Conservation (phyloP, 1,284 basidiomycete genomes). For the Cutaneotrichosporon sp. region DNA sequence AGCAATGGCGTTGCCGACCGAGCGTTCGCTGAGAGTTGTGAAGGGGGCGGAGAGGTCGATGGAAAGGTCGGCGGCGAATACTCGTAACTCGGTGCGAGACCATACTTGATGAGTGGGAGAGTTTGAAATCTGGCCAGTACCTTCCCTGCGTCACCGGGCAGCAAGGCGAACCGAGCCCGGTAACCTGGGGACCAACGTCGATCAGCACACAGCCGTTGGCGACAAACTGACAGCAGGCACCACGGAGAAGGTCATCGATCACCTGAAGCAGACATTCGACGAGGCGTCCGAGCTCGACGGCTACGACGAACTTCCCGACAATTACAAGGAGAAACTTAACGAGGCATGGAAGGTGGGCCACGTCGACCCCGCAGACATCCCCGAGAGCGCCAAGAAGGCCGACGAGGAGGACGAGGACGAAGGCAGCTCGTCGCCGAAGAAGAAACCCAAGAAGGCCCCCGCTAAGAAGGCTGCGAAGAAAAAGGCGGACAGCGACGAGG, state of each 20-base stretch:
- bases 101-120: too few relatives aligned
- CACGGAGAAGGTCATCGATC: constrained; percentile 63
- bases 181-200: background rate
- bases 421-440: constrained; percentile 29
- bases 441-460: constrained; percentile 21
- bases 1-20: background rate
- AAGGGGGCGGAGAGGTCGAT: background rate
- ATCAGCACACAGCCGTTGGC: background rate
- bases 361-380: constrained; percentile 72
- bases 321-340: constrained; percentile 54
- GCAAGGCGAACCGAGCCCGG: too few relatives aligned
- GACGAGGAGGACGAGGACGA: constrained; percentile 28
- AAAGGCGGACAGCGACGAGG: constrained; percentile 5
- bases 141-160: too few relatives aligned
- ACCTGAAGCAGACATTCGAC: constrained; percentile 62
- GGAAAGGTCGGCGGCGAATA: too few relatives aligned
- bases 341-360: constrained; percentile 63
- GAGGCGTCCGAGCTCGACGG: constrained; percentile 55
- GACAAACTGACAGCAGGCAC: constrained; percentile 69
- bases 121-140: too few relatives aligned
- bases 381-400: constrained; percentile 56
- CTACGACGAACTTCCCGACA: constrained; percentile 36
- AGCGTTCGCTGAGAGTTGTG: background rate
- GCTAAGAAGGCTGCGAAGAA: constrained; percentile 8
- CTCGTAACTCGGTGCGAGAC: too few relatives aligned